Conservation (phyloP, 805 yeast species). For the Starmerella floricola region DNA sequence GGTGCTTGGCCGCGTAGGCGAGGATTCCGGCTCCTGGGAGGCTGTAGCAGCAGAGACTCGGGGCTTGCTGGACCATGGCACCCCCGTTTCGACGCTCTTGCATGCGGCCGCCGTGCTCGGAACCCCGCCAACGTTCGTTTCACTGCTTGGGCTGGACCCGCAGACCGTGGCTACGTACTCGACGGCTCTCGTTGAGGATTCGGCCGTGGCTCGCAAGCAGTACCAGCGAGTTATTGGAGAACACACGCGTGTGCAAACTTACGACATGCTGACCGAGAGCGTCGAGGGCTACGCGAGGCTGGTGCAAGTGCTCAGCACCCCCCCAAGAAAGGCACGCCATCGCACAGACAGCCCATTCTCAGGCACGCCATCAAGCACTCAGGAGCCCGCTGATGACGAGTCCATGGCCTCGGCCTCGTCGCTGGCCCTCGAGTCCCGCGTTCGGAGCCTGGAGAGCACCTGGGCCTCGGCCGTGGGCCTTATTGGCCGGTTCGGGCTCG, state of each 20-base stretch:
- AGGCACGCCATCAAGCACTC: too few species aligned
- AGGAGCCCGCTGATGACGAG: too few species aligned
- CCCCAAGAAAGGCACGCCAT: too few species aligned
- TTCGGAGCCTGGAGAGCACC: too few species aligned
- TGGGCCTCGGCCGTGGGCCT: slow-evolving; percentile 5
- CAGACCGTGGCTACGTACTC: neutral
- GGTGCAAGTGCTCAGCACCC: neutral
- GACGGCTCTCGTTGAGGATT: slow-evolving; percentile 4
- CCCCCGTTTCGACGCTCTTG: neutral
- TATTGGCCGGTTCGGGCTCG: slow-evolving; percentile 9
- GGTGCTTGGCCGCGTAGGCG: neutral
- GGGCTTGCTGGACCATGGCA: neutral
- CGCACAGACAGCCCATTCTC: too few species aligned
- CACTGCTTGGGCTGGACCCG: neutral
- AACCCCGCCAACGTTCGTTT: neutral
- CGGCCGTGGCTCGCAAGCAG: slow-evolving; percentile 6
- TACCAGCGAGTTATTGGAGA: slow-evolving; percentile 12
- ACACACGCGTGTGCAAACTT: slow-evolving; percentile 14
- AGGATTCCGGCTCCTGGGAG: neutral
- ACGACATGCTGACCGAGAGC: slow-evolving; percentile 11
- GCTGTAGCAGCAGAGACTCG: neutral
- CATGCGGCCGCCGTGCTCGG: neutral
- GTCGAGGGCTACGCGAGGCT: slow-evolving; percentile 4
- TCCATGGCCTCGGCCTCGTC: neutral
- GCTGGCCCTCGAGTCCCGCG: too few species aligned